Evolutionary conservation across 169 alveolate species (phyloP).

Genomic region (Besnoitia besnoiti): DNA sequence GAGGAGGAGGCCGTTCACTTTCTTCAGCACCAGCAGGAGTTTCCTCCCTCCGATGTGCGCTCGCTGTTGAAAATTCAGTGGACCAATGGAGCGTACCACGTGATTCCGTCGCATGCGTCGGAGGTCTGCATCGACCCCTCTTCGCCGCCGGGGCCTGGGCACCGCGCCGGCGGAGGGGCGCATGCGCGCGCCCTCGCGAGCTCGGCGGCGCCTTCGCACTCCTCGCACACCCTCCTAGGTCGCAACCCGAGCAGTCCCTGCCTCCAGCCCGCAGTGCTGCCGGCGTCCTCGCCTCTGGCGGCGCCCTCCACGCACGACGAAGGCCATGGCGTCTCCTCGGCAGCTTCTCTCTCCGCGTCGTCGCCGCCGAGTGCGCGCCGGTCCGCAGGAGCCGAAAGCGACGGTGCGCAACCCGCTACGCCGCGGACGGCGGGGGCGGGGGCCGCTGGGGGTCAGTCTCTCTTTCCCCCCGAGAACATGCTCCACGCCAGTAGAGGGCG

Average conservation of each 20-base stretch:
- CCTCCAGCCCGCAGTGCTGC: background rate
- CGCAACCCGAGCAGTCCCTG: background rate
- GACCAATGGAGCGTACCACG: constrained; percentile 47
- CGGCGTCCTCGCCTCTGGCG: background rate
- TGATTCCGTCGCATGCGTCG: background rate
- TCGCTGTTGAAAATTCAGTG: background rate
- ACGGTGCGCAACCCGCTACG: too few species aligned
- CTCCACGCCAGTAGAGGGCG: background rate
- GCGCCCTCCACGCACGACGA: background rate
- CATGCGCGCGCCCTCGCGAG: background rate
- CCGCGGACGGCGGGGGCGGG: background rate
- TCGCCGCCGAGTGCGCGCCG: background rate
- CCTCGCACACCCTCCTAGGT: background rate
- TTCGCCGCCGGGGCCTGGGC: background rate
- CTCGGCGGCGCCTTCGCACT: background rate
- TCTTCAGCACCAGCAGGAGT: constrained; percentile 47
- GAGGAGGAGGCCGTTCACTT: constrained; percentile 71
- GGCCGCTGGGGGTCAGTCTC: background rate
- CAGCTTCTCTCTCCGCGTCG: background rate
- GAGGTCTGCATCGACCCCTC: background rate
- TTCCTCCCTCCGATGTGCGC: background rate
- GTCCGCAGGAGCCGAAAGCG: background rate
- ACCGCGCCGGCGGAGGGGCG: too few species aligned
- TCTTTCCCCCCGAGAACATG: constrained; percentile 1
- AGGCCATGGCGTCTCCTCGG: background rate